Conservation (phyloP, 2,329 filamentous ascomycete genomes). For the Alternaria gaisen region DNA sequence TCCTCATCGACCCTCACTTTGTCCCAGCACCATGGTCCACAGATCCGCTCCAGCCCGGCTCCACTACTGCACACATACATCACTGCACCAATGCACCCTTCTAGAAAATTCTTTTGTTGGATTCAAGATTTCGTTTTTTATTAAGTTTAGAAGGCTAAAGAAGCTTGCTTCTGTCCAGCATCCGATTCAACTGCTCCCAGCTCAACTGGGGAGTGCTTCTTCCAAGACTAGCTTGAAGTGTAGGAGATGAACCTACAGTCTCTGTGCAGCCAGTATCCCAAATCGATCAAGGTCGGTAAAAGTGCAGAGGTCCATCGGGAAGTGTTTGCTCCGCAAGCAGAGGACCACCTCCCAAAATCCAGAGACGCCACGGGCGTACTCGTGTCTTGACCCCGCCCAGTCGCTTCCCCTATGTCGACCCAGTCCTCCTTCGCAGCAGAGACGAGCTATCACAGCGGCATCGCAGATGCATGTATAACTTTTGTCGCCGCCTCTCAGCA, state of each 20-base stretch:
- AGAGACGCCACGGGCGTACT: constrained; percentile 44
- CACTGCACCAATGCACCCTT: not conserved
- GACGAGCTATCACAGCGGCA: constrained; percentile 48
- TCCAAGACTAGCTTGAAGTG: constrained; percentile 57
- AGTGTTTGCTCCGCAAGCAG: constrained; percentile 51
- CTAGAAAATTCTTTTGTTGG: not conserved
- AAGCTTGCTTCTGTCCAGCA: constrained; percentile 60
- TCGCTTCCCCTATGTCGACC: constrained; percentile 16
- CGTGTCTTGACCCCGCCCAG: constrained; percentile 38
- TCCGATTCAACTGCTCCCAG: constrained; percentile 58
- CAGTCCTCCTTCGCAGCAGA: constrained; percentile 33
- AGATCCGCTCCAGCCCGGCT: not conserved
- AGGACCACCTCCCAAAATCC: constrained; percentile 43
- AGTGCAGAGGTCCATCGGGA: constrained; percentile 48
- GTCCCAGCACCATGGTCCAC: constrained; percentile 12
- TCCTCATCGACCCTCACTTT: not conserved
- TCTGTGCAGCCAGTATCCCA: constrained; percentile 24
- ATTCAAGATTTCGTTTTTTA: constrained; percentile 44
- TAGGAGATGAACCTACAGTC: constrained; percentile 65
- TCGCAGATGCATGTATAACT: constrained; percentile 52
- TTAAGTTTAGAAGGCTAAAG: constrained; percentile 50
- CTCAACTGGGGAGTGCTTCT: constrained; percentile 45
- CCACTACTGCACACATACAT: not conserved
- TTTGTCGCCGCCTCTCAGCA: constrained; percentile 50
- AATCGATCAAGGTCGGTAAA: constrained; percentile 32